These are phyloP conservation scores for Phanerochaete sordida DNA, from an alignment of 768 basidiomycete genomes.

Conservation along the genomic window DNA sequence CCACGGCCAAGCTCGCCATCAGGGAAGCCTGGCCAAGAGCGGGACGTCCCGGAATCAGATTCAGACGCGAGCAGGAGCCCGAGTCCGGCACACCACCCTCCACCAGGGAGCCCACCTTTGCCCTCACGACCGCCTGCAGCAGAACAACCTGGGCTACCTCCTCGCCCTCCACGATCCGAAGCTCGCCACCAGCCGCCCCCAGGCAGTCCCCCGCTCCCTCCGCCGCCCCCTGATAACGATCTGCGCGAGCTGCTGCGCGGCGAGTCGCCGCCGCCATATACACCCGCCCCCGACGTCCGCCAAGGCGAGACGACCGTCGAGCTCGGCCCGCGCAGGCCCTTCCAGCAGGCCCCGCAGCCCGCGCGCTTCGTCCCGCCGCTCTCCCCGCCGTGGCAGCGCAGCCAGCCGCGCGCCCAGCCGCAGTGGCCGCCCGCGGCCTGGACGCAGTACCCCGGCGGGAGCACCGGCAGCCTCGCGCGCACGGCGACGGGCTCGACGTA, in stretches of 20 bases:
- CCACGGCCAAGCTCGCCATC: neutral
- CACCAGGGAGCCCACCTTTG: neutral
- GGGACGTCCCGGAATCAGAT: neutral
- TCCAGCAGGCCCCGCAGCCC: conserved; percentile 38
- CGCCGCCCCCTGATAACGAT: neutral
- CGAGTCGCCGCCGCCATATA: conserved; percentile 72
- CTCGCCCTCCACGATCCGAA: neutral
- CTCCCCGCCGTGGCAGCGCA: conserved; percentile 14
- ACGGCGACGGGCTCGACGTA: neutral
- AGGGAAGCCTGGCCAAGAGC: neutral
- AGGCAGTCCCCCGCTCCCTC: neutral
- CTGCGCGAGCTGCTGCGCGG: conserved; percentile 33
- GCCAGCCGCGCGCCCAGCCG: conserved; percentile 7
- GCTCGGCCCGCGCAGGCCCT: conserved; percentile 60
- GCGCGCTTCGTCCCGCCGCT: conserved; percentile 1
- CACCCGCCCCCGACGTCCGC: conserved; percentile 45
- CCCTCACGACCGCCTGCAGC: neutral
- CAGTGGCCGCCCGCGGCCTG: conserved; percentile 9
- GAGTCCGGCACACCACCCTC: neutral
- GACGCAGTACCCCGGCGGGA: conserved; percentile 8
- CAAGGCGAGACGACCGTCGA: conserved; percentile 64
- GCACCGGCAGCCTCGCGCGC: conserved; percentile 18
- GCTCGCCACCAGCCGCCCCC: neutral
- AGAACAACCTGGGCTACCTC: no score
- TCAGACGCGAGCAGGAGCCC: neutral